Base-by-base conservation (phyloP, 108 stramenopile species). In the Bacterosira constricta region DNA sequence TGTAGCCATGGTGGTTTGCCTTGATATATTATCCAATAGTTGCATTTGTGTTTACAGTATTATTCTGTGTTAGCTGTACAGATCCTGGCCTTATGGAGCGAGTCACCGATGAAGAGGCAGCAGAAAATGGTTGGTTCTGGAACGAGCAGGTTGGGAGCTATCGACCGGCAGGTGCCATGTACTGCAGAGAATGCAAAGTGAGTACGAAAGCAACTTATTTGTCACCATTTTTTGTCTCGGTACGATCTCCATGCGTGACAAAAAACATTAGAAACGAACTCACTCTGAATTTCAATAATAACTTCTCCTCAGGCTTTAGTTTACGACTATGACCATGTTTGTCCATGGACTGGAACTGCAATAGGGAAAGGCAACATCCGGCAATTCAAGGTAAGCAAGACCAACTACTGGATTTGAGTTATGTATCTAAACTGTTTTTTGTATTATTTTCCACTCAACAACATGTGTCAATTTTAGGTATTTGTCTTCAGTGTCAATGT, bases 71-170 rank as follows among this genome's bases (percentile, higher is more conserved):
- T 10, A 83, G 86, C 56, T 96, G 95, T 70, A 80, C 89, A 73
- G 90, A 96, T 73, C 95, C 95, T 37, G 95, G 95, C 0, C 51
- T 96, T 27, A 82, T 96, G 81, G 92, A 93, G 60, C 68, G 91
- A 25, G 90, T 88, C 15, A 85, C 82, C 12, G 92, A 92, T 37
- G 89, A 93, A 83, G 94, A 95, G 67, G 88, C 87, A 47, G 86
- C 87, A 1, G 73, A 88, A 67, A 89, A 89, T 39, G 91, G 90
- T 8, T 96, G 92, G 92, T 90, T 91, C 59, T 96, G 91, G 91
- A 96, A 94, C 65, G 95, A 96, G 63, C 91, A 93, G 81, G 91
- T 91, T 12, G 89, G 91, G 49, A 91, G 90, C 32, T 96, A 88
- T 85, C 84, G 95, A 32, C 95, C 95, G 3, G 86, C 88, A 8